Conservation (phyloP, 2,329 filamentous ascomycete genomes). For the Parastagonospora nodorum region DNA sequence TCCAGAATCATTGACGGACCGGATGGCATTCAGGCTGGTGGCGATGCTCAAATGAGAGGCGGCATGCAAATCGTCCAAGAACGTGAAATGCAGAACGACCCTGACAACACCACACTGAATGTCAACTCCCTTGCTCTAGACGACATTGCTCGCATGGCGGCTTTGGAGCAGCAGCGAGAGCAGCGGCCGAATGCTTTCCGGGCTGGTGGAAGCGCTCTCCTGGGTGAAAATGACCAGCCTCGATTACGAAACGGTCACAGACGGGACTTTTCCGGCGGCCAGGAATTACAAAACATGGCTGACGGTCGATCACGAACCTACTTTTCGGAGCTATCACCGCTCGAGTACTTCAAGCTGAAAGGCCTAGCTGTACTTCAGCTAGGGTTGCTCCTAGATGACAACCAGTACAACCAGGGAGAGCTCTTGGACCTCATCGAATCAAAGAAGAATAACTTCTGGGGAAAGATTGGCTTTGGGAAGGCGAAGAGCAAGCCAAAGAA, state of each 20-base stretch:
- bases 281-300: slow-evolving; percentile 56
- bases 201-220: slow-evolving; percentile 72
- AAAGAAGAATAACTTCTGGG: slow-evolving; percentile 94
- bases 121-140: slow-evolving; percentile 91
- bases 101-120: slow-evolving; percentile 82
- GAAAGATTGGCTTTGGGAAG: slow-evolving; percentile 95
- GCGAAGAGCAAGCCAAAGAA: slow-evolving; percentile 78
- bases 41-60: slow-evolving; percentile 62
- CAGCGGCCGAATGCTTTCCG: slow-evolving; percentile 81
- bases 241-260: slow-evolving; percentile 72
- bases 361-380: slow-evolving; percentile 94
- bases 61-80: slow-evolving; percentile 83
- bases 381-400: slow-evolving; percentile 88
- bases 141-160: slow-evolving; percentile 94
- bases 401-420: slow-evolving; percentile 92
- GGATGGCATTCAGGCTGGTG: slow-evolving; percentile 73
- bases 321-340: slow-evolving; percentile 91
- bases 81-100: slow-evolving; percentile 69
- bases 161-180: slow-evolving; percentile 91
- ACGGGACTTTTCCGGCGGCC: slow-evolving; percentile 65
- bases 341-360: slow-evolving; percentile 97
- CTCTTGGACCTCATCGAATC: slow-evolving; percentile 91
- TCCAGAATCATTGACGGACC: slow-evolving; percentile 92
- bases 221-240: slow-evolving; percentile 65
- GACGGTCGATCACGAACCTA: slow-evolving; percentile 73